These are phyloP conservation scores for Orbilia quercus DNA, from an alignment of 2,329 filamentous ascomycete genomes.

Conservation along the genomic window DNA sequence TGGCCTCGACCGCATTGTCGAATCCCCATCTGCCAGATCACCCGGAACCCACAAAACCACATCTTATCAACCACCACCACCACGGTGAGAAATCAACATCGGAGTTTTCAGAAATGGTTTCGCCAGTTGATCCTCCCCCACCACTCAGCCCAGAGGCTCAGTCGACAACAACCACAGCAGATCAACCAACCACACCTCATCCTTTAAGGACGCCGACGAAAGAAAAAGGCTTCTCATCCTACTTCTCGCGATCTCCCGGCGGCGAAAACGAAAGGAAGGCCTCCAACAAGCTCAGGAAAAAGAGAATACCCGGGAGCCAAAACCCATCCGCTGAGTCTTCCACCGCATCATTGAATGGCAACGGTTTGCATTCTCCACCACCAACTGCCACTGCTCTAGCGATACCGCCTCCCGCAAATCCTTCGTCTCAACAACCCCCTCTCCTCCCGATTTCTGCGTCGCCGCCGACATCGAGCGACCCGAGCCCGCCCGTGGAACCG, in stretches of 20 bases:
- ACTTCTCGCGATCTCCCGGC: constrained; percentile 77
- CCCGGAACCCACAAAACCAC: constrained; percentile 60
- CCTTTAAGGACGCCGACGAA: constrained; percentile 70
- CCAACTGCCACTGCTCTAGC: constrained; percentile 61
- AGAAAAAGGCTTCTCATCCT: constrained; percentile 74
- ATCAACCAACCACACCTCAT: constrained; percentile 14
- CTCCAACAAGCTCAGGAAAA: constrained; percentile 93
- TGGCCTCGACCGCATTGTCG: background rate
- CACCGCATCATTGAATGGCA: constrained; percentile 73
- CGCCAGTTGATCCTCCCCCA: constrained; percentile 68
- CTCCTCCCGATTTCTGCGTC: constrained; percentile 59
- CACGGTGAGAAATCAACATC: constrained; percentile 60
- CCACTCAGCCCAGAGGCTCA: constrained; percentile 59
- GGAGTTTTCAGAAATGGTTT: constrained; percentile 62
- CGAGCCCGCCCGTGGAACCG: constrained; percentile 2
- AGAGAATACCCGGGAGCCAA: constrained; percentile 77
- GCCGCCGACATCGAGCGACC: constrained; percentile 40
- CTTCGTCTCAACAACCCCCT: constrained; percentile 58
- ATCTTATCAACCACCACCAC: constrained; percentile 48
- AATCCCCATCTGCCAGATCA: constrained; percentile 59
- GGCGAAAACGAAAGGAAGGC: constrained; percentile 74
- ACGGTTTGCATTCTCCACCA: constrained; percentile 57
- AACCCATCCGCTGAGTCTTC: constrained; percentile 93
- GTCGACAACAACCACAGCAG: constrained; percentile 4
- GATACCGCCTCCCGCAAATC: constrained; percentile 60